Evolutionary conservation across 352 stramenopile species (phyloP).

Genomic region (Achlya hypogyna): DNA sequence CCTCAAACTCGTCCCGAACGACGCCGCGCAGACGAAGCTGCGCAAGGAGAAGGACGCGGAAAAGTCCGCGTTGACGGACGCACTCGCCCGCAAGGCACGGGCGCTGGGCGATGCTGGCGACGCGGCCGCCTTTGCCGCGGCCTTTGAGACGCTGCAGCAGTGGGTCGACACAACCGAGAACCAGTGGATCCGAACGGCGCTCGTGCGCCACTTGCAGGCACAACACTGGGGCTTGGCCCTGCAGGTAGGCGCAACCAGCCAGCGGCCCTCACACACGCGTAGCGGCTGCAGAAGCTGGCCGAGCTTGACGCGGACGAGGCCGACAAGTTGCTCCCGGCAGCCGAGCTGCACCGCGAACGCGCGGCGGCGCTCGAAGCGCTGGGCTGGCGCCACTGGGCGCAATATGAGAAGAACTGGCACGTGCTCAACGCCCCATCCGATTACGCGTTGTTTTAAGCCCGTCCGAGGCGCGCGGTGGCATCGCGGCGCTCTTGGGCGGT

Average conservation of each 20-base stretch:
- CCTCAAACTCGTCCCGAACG: constrained; percentile 41
- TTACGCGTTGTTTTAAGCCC: constrained; percentile 9
- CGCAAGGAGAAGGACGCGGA: constrained; percentile 68
- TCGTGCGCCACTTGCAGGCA: constrained; percentile 54
- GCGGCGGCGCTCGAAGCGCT: constrained; percentile 30
- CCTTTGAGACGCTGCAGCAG: constrained; percentile 53
- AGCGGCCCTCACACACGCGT: not conserved
- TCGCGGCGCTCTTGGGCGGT: not conserved
- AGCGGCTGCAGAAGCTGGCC: constrained; percentile 59
- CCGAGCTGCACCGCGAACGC: constrained; percentile 45
- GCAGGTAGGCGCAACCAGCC: constrained; percentile 22
- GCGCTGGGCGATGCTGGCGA: constrained; percentile 48
- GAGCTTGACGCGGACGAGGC: constrained; percentile 46
- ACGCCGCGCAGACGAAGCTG: constrained; percentile 51
- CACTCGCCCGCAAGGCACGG: constrained; percentile 56
- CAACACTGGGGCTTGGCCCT: constrained; percentile 37
- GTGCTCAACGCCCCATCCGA: constrained; percentile 8
- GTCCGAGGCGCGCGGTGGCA: not conserved
- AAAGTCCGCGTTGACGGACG: constrained; percentile 57
- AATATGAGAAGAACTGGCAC: constrained; percentile 48
- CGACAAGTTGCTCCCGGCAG: constrained; percentile 53
- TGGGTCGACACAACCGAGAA: constrained; percentile 60
- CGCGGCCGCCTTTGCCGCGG: constrained; percentile 44
- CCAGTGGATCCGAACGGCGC: constrained; percentile 42
- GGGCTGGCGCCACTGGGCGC: constrained; percentile 49